A percentile compares a stretch with the other conserved stretches of the same genome.
Conservation (phyloP, 345 rosid species). For the Physaria fendleri region DNA sequence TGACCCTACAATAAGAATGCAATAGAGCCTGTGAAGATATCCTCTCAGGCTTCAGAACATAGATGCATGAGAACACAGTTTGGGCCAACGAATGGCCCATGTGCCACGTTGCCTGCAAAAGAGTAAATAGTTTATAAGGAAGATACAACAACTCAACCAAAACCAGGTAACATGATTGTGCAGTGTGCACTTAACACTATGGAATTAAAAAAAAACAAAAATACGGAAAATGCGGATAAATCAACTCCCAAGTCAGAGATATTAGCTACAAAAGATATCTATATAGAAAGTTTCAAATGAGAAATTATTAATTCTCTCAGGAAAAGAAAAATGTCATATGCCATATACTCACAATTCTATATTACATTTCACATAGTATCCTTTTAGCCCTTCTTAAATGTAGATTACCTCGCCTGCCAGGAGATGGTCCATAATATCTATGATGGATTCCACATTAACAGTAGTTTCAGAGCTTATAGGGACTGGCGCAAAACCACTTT, state of each 20-base stretch:
- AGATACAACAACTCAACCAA: not conserved
- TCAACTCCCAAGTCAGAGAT: not conserved
- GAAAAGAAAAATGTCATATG: not conserved
- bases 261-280: conserved; percentile 1
- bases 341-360: not conserved
- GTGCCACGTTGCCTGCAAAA: conserved; percentile 96
- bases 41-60: conserved; percentile 86
- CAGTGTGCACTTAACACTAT: not conserved
- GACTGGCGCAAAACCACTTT: conserved; percentile 76
- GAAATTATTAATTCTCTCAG: not conserved
- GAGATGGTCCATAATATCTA: conserved; percentile 95
- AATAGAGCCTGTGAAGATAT: conserved; percentile 74
- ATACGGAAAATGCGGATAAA: not conserved
- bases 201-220: not conserved
- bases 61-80: conserved; percentile 97
- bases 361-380: not conserved
- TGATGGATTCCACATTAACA: conserved; percentile 57
- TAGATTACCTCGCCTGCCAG: conserved; percentile 79
- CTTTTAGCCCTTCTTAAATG: not conserved
- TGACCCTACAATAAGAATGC: conserved; percentile 83
- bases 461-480: conserved; percentile 67
- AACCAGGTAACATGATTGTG: not conserved
- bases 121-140: conserved; percentile 23
- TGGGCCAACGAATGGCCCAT: conserved; percentile 97
- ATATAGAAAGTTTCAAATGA: not conserved